These are phyloP conservation scores for Blastocladiella britannica DNA, from an alignment of 192 early-diverging fungal genomes.

Conservation along the genomic window DNA sequence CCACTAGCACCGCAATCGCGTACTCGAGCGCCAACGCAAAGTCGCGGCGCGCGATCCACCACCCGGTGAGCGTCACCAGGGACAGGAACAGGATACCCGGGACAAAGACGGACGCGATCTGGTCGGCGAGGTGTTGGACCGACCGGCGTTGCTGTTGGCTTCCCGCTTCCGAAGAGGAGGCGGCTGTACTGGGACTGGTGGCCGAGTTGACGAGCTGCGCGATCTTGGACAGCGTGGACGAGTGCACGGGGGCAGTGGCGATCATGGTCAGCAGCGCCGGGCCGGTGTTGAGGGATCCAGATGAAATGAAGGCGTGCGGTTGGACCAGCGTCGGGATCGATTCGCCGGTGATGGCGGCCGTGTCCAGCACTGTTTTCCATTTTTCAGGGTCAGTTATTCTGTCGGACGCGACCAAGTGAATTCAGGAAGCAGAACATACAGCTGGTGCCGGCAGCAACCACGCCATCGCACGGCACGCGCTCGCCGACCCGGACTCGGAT, in stretches of 20 bases:
- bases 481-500: conserved; percentile 44
- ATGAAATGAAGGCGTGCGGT: too few species aligned
- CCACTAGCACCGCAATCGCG: conserved; percentile 39
- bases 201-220: conserved; percentile 43
- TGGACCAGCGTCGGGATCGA: conserved; percentile 39
- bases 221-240: conserved; percentile 40
- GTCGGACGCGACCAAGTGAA: background rate
- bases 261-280: conserved; percentile 33
- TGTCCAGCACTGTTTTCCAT: conserved; percentile 40
- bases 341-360: conserved; percentile 69
- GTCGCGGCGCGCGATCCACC: conserved; percentile 20
- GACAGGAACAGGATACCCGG: conserved; percentile 36
- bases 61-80: conserved; percentile 30
- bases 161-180: too few species aligned
- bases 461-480: conserved; percentile 54
- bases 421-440: background rate
- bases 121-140: conserved; percentile 45
- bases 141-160: conserved; percentile 25
- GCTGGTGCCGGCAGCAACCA: conserved; percentile 8
- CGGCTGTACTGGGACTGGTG: too few species aligned
- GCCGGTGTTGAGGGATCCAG: conserved; percentile 46
- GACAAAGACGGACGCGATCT: conserved; percentile 37
- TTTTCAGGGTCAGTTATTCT: too few species aligned
- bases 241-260: conserved; percentile 34
- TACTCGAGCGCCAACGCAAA: conserved; percentile 27